These are phyloP conservation scores for Chaetomium cochliodes DNA, from an alignment of 495 filamentous ascomycete species.

Conservation along the genomic window DNA sequence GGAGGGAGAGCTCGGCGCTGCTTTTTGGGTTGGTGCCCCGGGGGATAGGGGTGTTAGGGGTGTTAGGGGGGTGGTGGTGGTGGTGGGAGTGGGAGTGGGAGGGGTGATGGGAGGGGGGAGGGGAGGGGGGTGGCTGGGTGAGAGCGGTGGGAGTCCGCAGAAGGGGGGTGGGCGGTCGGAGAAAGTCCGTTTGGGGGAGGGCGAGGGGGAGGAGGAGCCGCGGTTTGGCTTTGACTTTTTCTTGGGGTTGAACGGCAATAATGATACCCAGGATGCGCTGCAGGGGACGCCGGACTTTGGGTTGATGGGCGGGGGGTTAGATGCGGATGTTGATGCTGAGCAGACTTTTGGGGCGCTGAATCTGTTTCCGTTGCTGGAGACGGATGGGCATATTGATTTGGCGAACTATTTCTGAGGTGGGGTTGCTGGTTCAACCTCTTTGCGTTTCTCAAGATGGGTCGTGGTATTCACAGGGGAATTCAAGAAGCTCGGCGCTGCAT, in stretches of 20 bases:
- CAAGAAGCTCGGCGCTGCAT: neutral
- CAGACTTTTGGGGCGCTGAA: constrained; percentile 39
- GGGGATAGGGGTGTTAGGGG: neutral
- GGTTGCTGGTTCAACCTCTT: no score
- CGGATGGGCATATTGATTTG: constrained; percentile 36
- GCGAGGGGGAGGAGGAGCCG: constrained; percentile 13
- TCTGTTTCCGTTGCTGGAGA: no score
- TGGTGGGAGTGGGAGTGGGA: no score
- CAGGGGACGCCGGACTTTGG: constrained; percentile 31
- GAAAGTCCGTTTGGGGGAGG: constrained; percentile 1
- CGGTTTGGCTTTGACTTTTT: constrained; percentile 34
- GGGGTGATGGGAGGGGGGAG: no score
- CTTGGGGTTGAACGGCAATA: constrained; percentile 29
- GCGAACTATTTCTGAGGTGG: no score
- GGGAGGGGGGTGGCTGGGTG: no score
- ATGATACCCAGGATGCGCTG: no score
- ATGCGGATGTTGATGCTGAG: constrained; percentile 34
- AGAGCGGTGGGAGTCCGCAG: neutral
- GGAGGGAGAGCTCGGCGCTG: constrained; percentile 45
- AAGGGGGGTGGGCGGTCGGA: constrained; percentile 8
- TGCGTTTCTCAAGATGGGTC: neutral
- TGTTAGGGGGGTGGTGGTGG: no score
- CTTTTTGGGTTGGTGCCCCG: constrained; percentile 44
- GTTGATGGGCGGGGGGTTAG: constrained; percentile 27
- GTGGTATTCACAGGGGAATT: neutral